A percentile compares a stretch with the other conserved stretches of the same genome.
phyloP scores from a whole-genome alignment of 78 protist genomes.

The Dictyostelium citrinum region DNA sequence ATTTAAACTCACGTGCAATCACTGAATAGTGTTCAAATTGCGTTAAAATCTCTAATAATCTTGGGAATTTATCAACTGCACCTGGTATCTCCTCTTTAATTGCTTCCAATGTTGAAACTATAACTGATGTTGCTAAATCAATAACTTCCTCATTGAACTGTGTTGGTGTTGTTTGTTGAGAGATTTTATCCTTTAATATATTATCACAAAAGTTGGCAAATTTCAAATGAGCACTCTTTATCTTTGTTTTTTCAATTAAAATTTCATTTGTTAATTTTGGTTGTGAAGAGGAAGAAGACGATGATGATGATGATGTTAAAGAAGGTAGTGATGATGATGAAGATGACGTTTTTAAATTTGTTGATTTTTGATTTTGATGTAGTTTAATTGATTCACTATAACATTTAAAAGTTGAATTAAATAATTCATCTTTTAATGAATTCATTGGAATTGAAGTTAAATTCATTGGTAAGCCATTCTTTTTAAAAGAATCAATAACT shows the following conservation, averaged over 20 bases:
- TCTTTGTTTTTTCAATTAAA: background rate
- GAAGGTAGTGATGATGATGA: background rate
- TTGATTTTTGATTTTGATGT: background rate
- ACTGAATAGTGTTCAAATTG: constrained; percentile 2
- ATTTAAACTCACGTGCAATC: background rate
- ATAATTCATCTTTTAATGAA: constrained; percentile 29
- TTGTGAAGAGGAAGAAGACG: background rate
- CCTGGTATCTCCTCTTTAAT: constrained; percentile 62
- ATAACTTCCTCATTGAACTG: background rate
- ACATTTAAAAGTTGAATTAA: constrained; percentile 16
- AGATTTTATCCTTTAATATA: constrained; percentile 38
- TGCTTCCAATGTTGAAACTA: constrained; percentile 44
- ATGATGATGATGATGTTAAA: background rate
- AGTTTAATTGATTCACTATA: constrained; percentile 46
- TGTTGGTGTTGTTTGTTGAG: background rate
- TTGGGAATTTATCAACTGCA: constrained; percentile 82
- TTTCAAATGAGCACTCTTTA: constrained; percentile 62
- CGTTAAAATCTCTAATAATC: constrained; percentile 62
- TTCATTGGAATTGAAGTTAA: background rate
- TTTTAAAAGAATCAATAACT: constrained; percentile 15
- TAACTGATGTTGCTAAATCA: constrained; percentile 13
- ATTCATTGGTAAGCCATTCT: background rate
- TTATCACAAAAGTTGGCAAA: constrained; percentile 78
- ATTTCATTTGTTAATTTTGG: background rate
- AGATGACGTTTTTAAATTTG: background rate